Percentiles rank a stretch among this genome's conserved stretches.
These are phyloP conservation scores for Aspergillus unguis DNA, from an alignment of 2,329 filamentous ascomycete species.

Conservation along the genomic window DNA sequence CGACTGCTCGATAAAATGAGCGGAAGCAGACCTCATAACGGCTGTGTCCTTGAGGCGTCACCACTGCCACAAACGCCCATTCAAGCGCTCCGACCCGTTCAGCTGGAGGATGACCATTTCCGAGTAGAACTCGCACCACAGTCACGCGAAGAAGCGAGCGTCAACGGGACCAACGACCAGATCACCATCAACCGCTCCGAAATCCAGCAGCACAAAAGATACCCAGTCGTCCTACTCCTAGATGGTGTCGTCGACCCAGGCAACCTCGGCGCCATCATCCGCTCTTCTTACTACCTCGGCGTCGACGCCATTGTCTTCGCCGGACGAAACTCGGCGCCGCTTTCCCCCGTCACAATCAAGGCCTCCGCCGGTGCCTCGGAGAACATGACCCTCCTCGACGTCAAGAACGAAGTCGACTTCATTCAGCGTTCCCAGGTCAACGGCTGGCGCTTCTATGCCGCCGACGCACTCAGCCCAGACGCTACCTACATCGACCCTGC, in stretches of 20 bases:
- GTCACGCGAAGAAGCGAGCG: constrained; percentile 65
- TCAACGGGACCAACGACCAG: constrained; percentile 65
- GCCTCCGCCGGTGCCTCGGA: constrained; percentile 86
- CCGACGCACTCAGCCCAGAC: constrained; percentile 49
- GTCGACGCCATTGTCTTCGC: constrained; percentile 79
- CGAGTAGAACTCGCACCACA: constrained; percentile 62
- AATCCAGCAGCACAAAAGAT: constrained; percentile 21
- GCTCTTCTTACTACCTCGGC: constrained; percentile 86
- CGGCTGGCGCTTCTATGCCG: constrained; percentile 82
- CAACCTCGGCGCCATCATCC: constrained; percentile 85
- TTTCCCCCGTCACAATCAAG: constrained; percentile 78
- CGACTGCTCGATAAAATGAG: constrained; percentile 80
- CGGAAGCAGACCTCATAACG: constrained; percentile 80
- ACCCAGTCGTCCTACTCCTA: constrained; percentile 43
- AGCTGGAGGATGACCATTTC: constrained; percentile 52
- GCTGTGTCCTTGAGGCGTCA: constrained; percentile 81
- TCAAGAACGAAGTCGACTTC: constrained; percentile 67
- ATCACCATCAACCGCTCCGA: constrained; percentile 41
- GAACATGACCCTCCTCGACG: constrained; percentile 67
- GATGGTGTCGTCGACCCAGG: constrained; percentile 69
- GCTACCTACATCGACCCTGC: constrained; percentile 22
- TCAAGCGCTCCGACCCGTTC: constrained; percentile 52
- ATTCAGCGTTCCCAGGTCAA: constrained; percentile 62
- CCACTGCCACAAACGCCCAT: constrained; percentile 72
- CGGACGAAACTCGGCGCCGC: constrained; percentile 66